Evolutionary conservation across 192 early-diverging fungal species (phyloP).

Genomic region (Diversispora epigaea): DNA sequence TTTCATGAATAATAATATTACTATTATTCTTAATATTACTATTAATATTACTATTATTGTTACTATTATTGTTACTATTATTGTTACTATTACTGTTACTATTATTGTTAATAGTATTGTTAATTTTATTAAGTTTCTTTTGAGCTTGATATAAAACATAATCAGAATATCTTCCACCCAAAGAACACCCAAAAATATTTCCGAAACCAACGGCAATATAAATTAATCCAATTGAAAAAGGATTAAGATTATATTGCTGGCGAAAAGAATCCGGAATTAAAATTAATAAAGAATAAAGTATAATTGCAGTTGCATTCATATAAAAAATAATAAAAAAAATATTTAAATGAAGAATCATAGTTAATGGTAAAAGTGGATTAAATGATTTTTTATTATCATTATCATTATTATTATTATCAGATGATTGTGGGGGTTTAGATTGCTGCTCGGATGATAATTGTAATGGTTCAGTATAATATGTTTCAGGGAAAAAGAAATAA

Average conservation of each 20-base stretch:
- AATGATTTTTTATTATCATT: not conserved
- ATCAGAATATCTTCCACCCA: constrained; percentile 46
- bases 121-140: constrained; percentile 14
- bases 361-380: constrained; percentile 10
- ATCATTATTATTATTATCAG: not conserved
- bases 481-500: constrained; percentile 8
- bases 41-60: no score
- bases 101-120: no score
- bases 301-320: not conserved
- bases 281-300: not conserved
- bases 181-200: constrained; percentile 42
- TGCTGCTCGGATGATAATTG: no score
- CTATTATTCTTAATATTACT: no score
- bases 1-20: no score
- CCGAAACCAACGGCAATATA: constrained; percentile 44
- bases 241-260: not conserved
- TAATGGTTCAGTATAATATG: not conserved
- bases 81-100: no score
- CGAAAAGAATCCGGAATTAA: not conserved
- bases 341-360: not conserved
- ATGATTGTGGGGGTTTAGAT: not conserved
- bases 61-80: no score
- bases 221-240: not conserved
- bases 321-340: not conserved
- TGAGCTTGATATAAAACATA: constrained; percentile 22